These are phyloP conservation scores for rapeseed (Brassica napus) DNA, from an alignment of 345 rosid genomes.

Conservation along the genomic window DNA sequence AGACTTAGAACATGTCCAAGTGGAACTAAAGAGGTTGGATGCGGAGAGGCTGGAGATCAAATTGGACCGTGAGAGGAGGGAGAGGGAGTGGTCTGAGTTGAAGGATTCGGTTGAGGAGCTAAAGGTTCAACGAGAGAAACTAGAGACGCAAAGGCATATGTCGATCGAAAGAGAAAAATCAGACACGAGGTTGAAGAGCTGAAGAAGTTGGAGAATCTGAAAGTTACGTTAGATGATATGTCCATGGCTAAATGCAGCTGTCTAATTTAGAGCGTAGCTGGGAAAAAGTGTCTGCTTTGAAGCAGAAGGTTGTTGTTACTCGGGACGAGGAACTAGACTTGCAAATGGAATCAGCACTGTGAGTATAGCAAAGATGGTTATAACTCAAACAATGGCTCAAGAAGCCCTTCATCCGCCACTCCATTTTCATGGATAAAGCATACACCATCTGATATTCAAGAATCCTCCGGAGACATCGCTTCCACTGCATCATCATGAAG, in stretches of 20 bases:
- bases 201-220: constrained; percentile 75
- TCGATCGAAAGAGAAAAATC: constrained; percentile 74
- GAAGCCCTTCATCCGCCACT: constrained; percentile 46
- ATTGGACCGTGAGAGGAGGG: constrained; percentile 80
- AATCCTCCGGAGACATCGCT: constrained; percentile 50
- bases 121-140: constrained; percentile 67
- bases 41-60: constrained; percentile 73
- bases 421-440: constrained; percentile 78
- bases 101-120: constrained; percentile 78
- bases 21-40: constrained; percentile 79
- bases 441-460: constrained; percentile 66
- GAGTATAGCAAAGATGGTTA: constrained; percentile 44
- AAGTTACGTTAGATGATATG: constrained; percentile 66
- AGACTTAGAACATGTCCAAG: constrained; percentile 69
- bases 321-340: constrained; percentile 18
- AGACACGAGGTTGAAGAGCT: constrained; percentile 62
- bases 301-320: constrained; percentile 34
- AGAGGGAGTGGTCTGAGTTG: constrained; percentile 76
- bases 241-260: constrained; percentile 64
- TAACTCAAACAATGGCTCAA: constrained; percentile 37
- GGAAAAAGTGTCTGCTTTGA: constrained; percentile 56
- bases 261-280: constrained; percentile 61
- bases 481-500: constrained; percentile 29
- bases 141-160: constrained; percentile 77
- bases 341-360: constrained; percentile 32